Evolutionary conservation across 1,139 yeast species (phyloP).

Genomic region (Yamadazyma diospyri): DNA sequence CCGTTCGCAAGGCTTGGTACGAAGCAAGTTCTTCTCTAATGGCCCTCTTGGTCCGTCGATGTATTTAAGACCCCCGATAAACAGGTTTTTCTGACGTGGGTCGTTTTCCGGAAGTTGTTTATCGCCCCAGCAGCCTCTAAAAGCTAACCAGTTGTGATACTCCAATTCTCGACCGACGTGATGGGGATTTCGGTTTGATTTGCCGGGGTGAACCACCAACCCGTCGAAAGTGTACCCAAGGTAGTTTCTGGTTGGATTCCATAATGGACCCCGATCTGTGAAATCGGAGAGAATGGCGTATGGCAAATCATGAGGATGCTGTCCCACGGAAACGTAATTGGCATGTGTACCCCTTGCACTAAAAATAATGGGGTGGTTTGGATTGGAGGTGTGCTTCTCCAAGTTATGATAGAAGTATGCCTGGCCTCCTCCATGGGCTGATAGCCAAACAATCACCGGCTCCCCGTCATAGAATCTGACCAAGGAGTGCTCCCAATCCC

Average conservation of each 20-base stretch:
- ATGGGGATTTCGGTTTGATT: constrained; percentile 37
- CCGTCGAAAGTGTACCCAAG: constrained; percentile 81
- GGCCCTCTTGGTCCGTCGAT: constrained; percentile 96
- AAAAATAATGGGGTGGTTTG: constrained; percentile 67
- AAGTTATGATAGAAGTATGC: constrained; percentile 75
- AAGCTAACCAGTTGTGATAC: constrained; percentile 78
- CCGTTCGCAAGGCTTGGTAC: constrained; percentile 75
- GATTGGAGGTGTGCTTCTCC: constrained; percentile 57
- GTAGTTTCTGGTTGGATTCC: constrained; percentile 87
- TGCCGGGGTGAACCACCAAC: constrained; percentile 35
- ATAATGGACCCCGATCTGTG: constrained; percentile 89
- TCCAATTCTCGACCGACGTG: constrained; percentile 53
- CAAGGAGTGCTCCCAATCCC: constrained; percentile 97
- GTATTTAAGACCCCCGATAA: constrained; percentile 85
- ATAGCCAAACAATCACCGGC: constrained; percentile 95
- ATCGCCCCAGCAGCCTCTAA: constrained; percentile 92
- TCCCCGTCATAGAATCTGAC: constrained; percentile 78
- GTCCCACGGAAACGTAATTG: constrained; percentile 93
- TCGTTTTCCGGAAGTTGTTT: constrained; percentile 62
- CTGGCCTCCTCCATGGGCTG: constrained; percentile 97
- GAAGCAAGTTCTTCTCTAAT: constrained; percentile 63
- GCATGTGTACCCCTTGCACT: constrained; percentile 97
- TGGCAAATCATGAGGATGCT: constrained; percentile 93
- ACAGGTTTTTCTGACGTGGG: constrained; percentile 71
- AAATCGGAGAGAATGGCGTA: constrained; percentile 87